Percentiles rank a stretch among this genome's conserved stretches.
Evolutionary conservation across 1,284 basidiomycete species (phyloP).

Genomic region (Sporisorium sorghi): DNA sequence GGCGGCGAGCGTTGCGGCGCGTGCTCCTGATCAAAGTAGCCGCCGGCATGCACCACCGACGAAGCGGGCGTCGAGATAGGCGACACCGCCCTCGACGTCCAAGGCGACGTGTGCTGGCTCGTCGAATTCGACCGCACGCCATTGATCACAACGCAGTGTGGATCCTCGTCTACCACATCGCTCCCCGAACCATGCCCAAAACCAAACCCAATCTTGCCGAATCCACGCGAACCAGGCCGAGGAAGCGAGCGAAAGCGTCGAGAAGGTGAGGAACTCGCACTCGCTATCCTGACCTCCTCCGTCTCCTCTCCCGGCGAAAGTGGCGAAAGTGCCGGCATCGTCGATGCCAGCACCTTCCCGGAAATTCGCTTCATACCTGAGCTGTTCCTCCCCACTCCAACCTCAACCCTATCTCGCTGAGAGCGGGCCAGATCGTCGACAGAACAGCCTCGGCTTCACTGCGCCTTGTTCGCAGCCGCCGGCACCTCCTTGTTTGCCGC

Average conservation of each 20-base stretch:
- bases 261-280: slow-evolving; percentile 45
- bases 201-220: not conserved
- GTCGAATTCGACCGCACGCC: slow-evolving; percentile 5
- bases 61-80: slow-evolving; percentile 22
- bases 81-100: slow-evolving; percentile 15
- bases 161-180: not conserved
- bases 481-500: slow-evolving; percentile 20
- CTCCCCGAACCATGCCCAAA: not conserved
- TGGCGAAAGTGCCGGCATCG: slow-evolving; percentile 17
- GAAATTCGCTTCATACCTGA: slow-evolving; percentile 12
- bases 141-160: not conserved
- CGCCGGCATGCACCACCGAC: slow-evolving; percentile 21
- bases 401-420: not conserved
- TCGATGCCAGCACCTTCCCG: slow-evolving; percentile 18
- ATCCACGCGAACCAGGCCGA: slow-evolving; percentile 11
- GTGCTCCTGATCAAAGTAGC: not conserved
- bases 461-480: slow-evolving; percentile 12
- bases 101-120: slow-evolving; percentile 24
- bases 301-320: slow-evolving; percentile 23
- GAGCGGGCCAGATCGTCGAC: slow-evolving; percentile 27
- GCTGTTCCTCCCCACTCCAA: slow-evolving; percentile 42
- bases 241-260: slow-evolving; percentile 37
- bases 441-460: slow-evolving; percentile 48
- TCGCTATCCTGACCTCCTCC: slow-evolving; percentile 25
- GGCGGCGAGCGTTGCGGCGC: not conserved